Conservation (phyloP, 352 stramenopile species). For the Phytophthora sojae region DNA sequence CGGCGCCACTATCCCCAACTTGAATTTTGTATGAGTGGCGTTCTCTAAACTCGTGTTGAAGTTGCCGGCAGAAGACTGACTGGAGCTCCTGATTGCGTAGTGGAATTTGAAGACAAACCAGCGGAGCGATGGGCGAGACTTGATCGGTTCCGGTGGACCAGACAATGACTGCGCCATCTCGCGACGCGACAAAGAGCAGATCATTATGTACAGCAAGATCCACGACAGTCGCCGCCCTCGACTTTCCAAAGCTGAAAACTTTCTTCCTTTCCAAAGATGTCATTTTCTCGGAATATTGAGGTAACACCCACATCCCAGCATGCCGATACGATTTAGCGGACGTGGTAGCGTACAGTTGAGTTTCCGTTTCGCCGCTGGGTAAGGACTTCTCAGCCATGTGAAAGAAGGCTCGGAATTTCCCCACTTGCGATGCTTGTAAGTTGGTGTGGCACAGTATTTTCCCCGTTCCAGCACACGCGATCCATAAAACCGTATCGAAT, state of each 20-base stretch:
- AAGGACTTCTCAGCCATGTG: slow-evolving; percentile 5
- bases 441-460: slow-evolving; percentile 16
- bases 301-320: slow-evolving; percentile 23
- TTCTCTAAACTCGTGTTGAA: background rate
- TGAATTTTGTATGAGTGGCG: slow-evolving; percentile 4
- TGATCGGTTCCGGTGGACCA: slow-evolving; percentile 15
- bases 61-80: slow-evolving; percentile 17
- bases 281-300: background rate
- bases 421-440: slow-evolving; percentile 2
- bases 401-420: slow-evolving; percentile 21
- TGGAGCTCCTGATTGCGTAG: slow-evolving; percentile 12
- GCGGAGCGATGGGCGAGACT: slow-evolving; percentile 7
- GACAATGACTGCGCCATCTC: slow-evolving; percentile 23
- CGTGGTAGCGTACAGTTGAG: slow-evolving; percentile 19
- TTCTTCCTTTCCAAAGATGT: background rate
- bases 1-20: background rate
- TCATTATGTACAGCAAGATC: slow-evolving; percentile 6
- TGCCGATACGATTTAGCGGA: slow-evolving; percentile 22
- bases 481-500: slow-evolving; percentile 15
- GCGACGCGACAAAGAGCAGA: slow-evolving; percentile 21
- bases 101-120: slow-evolving; percentile 23
- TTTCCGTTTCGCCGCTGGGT: slow-evolving; percentile 3
- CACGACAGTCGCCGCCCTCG: slow-evolving; percentile 3
- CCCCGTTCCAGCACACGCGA: slow-evolving; percentile 21
- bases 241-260: slow-evolving; percentile 22